Base-by-base conservation (phyloP, 345 rosid species). In the Garcia nutans region DNA sequence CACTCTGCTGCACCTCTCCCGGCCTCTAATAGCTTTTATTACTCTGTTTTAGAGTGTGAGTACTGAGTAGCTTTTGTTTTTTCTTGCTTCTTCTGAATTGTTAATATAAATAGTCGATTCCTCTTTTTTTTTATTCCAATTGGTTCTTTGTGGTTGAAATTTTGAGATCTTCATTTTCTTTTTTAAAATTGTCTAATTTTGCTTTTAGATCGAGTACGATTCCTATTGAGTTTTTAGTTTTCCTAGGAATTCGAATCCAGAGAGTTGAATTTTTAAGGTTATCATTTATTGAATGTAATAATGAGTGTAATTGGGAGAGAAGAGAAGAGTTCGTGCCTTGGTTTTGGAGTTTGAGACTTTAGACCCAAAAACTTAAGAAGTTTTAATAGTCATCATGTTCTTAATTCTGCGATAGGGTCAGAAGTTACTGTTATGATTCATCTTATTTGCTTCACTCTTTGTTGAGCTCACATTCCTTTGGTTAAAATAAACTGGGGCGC, bases 1-100 rank as follows among this genome's bases (percentile, higher is more conserved):
- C 90, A 80, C 97, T 93, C 86, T 93, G 96, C 93, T 90, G 94
- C 93, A 93, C 97, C 89, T 95, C 89, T 88, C 97, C 96, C 79
- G 91, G 87, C 89, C 99, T 87, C 96, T 93, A 93, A 81, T 91
- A 77, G 79, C 79, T 80, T 86, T 85, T 84, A 75, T 72, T 76
- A 57, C 64, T 70, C 58, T 70, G 70, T 83, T 86, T 79, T 84
- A 79, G 69, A 76, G 65, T 82, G 94, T 91, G 96, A 90, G 96
- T 47, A 47, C 12, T 37, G 41, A 37, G 12, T 91, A 71, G 82
- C 83, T 73, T 75, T 82, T 65, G 24, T 22, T 66, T 66, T 45
- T 28, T 22, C 45, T 65, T 44, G 9, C 37, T 70, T 75, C 6
- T 16, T 17, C 33, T 61, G 41, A 37, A 22, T 31, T 68, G n/a